Evolutionary conservation across 345 rosid species (phyloP).

Genomic region (Euclidium syriacum): DNA sequence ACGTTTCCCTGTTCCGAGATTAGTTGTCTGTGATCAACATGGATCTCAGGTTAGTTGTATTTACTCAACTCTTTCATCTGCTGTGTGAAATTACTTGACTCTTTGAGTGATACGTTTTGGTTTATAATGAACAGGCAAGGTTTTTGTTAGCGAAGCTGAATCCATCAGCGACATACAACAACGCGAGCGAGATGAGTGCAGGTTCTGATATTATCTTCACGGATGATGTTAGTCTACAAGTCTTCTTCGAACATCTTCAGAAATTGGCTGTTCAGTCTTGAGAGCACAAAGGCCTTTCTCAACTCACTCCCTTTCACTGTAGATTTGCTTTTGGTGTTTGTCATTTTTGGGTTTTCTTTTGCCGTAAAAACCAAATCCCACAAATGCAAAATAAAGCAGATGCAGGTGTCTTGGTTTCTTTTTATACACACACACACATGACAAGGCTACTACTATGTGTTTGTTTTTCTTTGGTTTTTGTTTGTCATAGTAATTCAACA

Average conservation of each 20-base stretch:
- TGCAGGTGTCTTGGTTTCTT: neutral
- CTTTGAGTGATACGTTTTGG: neutral
- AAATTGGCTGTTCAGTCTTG: conserved; percentile 96
- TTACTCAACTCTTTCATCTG: neutral
- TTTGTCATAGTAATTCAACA: conserved; percentile 2
- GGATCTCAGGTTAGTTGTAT: conserved; percentile 89
- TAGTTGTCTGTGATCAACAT: conserved; percentile 97
- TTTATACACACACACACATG: neutral
- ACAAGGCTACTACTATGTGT: conserved; percentile 12
- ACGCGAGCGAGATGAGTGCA: conserved; percentile 59
- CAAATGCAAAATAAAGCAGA: conserved; percentile 18
- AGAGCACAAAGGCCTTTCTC: conserved; percentile 14
- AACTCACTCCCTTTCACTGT: neutral
- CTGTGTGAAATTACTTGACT: no score
- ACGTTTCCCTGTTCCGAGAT: conserved; percentile 94
- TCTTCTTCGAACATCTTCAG: conserved; percentile 95
- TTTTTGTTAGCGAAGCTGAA: conserved; percentile 92
- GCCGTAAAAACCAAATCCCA: neutral
- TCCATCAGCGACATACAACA: conserved; percentile 92
- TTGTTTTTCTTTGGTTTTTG: neutral
- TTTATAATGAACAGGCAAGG: conserved; percentile 59
- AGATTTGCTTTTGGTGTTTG: neutral
- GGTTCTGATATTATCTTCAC: conserved; percentile 92
- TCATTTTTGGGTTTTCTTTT: neutral
- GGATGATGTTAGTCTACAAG: conserved; percentile 96